phyloP scores from a whole-genome alignment of 169 alveolate genomes.

The Babesia bovis region DNA sequence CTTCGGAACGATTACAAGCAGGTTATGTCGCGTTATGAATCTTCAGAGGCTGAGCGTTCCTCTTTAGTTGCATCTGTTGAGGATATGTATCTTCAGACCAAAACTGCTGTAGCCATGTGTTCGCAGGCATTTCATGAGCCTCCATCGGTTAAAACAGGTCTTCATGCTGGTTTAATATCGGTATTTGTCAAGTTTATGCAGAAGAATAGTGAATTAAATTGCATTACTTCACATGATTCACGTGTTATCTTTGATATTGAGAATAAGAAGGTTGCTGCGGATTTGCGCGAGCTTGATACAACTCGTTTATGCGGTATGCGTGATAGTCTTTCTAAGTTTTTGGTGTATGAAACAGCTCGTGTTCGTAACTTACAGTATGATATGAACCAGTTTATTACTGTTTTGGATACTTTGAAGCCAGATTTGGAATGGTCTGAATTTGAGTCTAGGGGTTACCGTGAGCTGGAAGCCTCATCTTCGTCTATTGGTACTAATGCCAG shows the following conservation, averaged over 20 bases:
- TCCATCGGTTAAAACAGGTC: conserved; percentile 51
- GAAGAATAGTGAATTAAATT: conserved; percentile 5
- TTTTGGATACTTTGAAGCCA: conserved; percentile 32
- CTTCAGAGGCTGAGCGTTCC: conserved; percentile 25
- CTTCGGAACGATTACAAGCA: conserved; percentile 1
- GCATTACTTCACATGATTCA: not conserved
- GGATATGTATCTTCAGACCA: conserved; percentile 43
- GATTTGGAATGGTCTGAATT: conserved; percentile 22
- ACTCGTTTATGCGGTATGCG: conserved; percentile 11
- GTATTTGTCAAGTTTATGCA: conserved; percentile 45
- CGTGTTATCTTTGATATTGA: conserved; percentile 6
- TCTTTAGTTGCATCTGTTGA: conserved; percentile 21
- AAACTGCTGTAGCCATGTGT: conserved; percentile 43
- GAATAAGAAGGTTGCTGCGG: not conserved
- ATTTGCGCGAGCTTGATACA: conserved; percentile 25
- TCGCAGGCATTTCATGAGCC: conserved; percentile 61
- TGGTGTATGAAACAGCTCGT: conserved; percentile 63
- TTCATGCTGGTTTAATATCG: conserved; percentile 50
- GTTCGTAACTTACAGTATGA: conserved; percentile 57
- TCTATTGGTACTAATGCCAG: not conserved
- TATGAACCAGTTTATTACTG: conserved; percentile 25
- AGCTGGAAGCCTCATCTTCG: not conserved
- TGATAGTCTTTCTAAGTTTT: conserved; percentile 31
- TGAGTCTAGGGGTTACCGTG: conserved; percentile 18
- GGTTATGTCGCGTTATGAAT: conserved; percentile 8